A percentile compares a stretch with the other conserved stretches of the same genome.
Evolutionary conservation across 352 stramenopile genomes (phyloP).

Genomic region (Paralagenidium karlingii): DNA sequence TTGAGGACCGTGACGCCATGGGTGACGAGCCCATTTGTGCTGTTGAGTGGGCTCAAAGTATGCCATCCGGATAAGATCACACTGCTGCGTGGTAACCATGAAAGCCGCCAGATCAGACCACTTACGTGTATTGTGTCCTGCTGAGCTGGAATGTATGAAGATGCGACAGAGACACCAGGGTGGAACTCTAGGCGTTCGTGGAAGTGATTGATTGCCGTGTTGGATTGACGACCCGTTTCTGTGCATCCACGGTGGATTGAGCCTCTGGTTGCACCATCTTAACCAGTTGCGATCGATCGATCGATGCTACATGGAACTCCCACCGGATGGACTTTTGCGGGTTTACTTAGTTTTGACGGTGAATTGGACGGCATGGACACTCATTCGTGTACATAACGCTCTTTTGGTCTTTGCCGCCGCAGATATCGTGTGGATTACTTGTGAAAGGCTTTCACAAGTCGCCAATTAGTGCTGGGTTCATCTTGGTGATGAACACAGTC

Average conservation of each 20-base stretch:
- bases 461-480: constrained; percentile 83
- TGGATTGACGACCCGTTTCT: constrained; percentile 87
- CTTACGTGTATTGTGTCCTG: constrained; percentile 97
- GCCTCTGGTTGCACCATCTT: constrained; percentile 89
- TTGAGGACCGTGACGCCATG: constrained; percentile 93
- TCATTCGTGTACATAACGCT: constrained; percentile 30
- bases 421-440: constrained; percentile 88
- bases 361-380: neutral
- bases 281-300: constrained; percentile 95
- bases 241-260: constrained; percentile 94
- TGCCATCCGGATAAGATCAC: constrained; percentile 78
- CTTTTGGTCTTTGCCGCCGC: constrained; percentile 97
- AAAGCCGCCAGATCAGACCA: constrained; percentile 93
- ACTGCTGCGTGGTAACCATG: constrained; percentile 81
- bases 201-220: constrained; percentile 94
- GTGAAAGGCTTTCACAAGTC: constrained; percentile 77
- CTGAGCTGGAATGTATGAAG: constrained; percentile 94
- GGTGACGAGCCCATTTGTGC: constrained; percentile 86
- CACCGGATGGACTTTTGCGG: constrained; percentile 93
- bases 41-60: constrained; percentile 81
- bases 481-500: constrained; percentile 75
- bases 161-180: constrained; percentile 65
- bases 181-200: constrained; percentile 85
- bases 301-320: constrained; percentile 90
- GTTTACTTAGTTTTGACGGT: too few relatives aligned